These are phyloP conservation scores for Takashimella tepidaria DNA, from an alignment of 1,284 basidiomycete species.

Conservation along the genomic window DNA sequence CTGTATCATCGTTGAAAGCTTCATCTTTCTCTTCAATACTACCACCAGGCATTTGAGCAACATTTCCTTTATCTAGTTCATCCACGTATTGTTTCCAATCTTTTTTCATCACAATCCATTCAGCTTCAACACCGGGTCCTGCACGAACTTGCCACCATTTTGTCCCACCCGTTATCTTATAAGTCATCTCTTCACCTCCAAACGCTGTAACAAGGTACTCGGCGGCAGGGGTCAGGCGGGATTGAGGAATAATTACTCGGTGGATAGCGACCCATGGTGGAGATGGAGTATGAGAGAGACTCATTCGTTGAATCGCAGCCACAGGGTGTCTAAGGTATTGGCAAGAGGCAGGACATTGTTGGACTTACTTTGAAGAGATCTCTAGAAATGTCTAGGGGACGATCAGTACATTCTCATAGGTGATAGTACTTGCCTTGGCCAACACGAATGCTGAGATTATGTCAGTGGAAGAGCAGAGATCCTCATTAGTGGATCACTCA, in stretches of 20 bases:
- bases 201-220: slow-evolving; percentile 69
- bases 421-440: slow-evolving; percentile 69
- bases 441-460: slow-evolving; percentile 69
- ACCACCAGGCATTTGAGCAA: slow-evolving; percentile 17
- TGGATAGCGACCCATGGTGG: slow-evolving; percentile 84
- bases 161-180: slow-evolving; percentile 74
- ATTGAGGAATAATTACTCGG: slow-evolving; percentile 59
- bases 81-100: slow-evolving; percentile 47
- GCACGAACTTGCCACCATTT: slow-evolving; percentile 97
- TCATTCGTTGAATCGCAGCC: slow-evolving; percentile 78
- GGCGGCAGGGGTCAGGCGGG: slow-evolving; percentile 72
- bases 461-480: no score
- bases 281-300: slow-evolving; percentile 76
- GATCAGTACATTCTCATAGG: no score
- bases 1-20: neutral
- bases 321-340: slow-evolving; percentile 65
- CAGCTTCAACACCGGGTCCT: slow-evolving; percentile 69
- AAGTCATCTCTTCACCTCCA: slow-evolving; percentile 72
- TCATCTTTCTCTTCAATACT: slow-evolving; percentile 9
- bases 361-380: slow-evolving; percentile 51
- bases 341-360: neutral
- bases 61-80: slow-evolving; percentile 3
- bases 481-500: no score
- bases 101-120: slow-evolving; percentile 73
- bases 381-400: slow-evolving; percentile 62